phyloP scores from a whole-genome alignment of 257 asterid species.

The Solanum chilense region DNA sequence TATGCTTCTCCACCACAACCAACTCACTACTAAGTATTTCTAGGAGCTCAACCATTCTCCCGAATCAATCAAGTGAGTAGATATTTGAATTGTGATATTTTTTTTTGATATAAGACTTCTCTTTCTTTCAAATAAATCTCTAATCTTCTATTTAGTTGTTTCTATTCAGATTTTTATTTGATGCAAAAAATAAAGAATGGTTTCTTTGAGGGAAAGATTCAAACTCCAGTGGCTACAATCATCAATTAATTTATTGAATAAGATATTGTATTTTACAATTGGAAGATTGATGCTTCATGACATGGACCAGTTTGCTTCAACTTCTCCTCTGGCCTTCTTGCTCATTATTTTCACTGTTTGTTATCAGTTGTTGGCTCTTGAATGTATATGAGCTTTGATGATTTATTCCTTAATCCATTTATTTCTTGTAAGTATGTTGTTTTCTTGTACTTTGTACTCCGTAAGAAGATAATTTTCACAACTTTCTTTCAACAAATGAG shows the following conservation, averaged over 20 bases:
- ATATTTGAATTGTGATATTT: neutral
- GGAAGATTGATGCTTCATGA: neutral
- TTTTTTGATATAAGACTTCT: no score
- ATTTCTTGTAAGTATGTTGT: neutral
- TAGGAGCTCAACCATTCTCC: neutral
- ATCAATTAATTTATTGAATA: neutral
- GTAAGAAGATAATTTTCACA: no score
- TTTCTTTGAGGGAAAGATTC: neutral
- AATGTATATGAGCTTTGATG: neutral
- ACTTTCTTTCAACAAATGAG: no score
- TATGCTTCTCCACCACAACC: neutral
- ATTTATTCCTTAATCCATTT: neutral
- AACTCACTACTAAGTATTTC: neutral
- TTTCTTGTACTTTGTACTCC: neutral
- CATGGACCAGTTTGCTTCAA: constrained; percentile 9
- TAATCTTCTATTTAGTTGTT: neutral
- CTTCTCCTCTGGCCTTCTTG: neutral
- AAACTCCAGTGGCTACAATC: neutral
- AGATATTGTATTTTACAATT: neutral
- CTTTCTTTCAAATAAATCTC: neutral
- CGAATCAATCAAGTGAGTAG: neutral
- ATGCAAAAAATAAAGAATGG: neutral
- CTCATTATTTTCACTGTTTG: neutral
- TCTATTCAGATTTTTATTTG: neutral
- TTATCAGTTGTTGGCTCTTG: neutral